Conservation (phyloP, 2,329 filamentous ascomycete genomes). For the Lachnellula willkommii region DNA sequence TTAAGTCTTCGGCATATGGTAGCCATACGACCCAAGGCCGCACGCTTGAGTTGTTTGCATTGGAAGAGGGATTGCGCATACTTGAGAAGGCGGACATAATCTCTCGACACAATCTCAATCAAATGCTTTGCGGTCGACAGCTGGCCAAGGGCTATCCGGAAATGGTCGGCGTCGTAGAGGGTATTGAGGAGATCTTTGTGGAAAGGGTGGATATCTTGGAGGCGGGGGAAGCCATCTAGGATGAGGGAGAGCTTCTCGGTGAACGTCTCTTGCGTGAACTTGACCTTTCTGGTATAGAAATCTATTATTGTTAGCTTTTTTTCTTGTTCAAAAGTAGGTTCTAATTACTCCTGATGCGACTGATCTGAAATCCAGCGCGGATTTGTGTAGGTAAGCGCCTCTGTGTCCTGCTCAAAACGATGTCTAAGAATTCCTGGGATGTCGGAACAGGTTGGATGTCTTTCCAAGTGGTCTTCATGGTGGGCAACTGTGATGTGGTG, state of each 20-base stretch:
- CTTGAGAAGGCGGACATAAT: slow-evolving; percentile 94
- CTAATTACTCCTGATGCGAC: slow-evolving; percentile 73
- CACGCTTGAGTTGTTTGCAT: slow-evolving; percentile 97
- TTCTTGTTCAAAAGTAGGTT: slow-evolving; percentile 5
- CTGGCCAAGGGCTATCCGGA: slow-evolving; percentile 93
- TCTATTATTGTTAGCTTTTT: slow-evolving; percentile 40
- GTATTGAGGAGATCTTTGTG: slow-evolving; percentile 85
- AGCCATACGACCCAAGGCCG: slow-evolving; percentile 94
- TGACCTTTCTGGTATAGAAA: slow-evolving; percentile 97
- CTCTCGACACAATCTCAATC: slow-evolving; percentile 91
- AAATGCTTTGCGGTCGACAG: slow-evolving; percentile 92
- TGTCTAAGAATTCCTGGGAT: slow-evolving; percentile 93
- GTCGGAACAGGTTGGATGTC: slow-evolving; percentile 85
- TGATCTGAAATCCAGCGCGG: slow-evolving; percentile 63
- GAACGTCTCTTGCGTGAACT: slow-evolving; percentile 96
- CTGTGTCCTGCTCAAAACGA: slow-evolving; percentile 90
- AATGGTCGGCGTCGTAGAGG: slow-evolving; percentile 96
- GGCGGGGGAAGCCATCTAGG: slow-evolving; percentile 84
- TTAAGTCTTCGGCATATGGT: slow-evolving; percentile 93
- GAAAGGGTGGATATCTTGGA: slow-evolving; percentile 94
- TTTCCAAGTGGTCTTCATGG: slow-evolving; percentile 62
- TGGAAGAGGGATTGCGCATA: slow-evolving; percentile 97
- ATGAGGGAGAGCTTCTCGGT: slow-evolving; percentile 88
- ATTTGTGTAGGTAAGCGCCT: slow-evolving; percentile 92
- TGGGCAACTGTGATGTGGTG: slow-evolving; percentile 26